Conservation (phyloP, 371 early-diverging fungal genomes). For the Lichtheimia ramosa region DNA sequence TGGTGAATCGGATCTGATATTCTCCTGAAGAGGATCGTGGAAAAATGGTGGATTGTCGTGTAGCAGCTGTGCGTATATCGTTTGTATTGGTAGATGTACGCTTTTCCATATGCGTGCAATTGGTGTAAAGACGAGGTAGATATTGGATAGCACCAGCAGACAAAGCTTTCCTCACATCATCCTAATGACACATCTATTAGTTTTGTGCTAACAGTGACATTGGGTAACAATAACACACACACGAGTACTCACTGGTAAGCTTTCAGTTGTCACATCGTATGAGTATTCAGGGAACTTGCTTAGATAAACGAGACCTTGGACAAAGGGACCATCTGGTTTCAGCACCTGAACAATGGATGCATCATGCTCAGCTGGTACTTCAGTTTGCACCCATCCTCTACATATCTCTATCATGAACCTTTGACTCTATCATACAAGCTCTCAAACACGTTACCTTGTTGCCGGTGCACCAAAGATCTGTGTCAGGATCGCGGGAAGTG, state of each 20-base stretch:
- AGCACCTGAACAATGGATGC: conserved; percentile 21
- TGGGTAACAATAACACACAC: neutral
- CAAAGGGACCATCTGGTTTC: conserved; percentile 23
- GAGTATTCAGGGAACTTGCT: conserved; percentile 24
- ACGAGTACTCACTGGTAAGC: conserved; percentile 25
- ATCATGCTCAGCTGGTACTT: conserved; percentile 19
- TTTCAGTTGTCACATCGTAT: conserved; percentile 27
- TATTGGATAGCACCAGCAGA: conserved; percentile 29
- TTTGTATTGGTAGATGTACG: neutral
- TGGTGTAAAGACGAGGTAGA: conserved; percentile 31
- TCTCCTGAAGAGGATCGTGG: conserved; percentile 20
- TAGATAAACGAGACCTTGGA: conserved; percentile 22
- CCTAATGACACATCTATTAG: conserved; percentile 11
- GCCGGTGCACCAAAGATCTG: conserved; percentile 38
- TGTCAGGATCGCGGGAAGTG: conserved; percentile 29
- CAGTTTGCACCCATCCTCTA: conserved; percentile 41
- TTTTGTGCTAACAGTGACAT: neutral
- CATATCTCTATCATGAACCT: neutral
- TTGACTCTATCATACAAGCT: no score
- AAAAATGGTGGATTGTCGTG: conserved; percentile 29
- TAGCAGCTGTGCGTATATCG: conserved; percentile 32
- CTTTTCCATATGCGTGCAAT: conserved; percentile 14
- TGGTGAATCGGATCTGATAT: conserved; percentile 28
- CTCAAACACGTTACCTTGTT: conserved; percentile 19
- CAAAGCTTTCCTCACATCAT: conserved; percentile 29